Conservation (phyloP, 148 eudicot species). For the Vaccinium myrtillus region DNA sequence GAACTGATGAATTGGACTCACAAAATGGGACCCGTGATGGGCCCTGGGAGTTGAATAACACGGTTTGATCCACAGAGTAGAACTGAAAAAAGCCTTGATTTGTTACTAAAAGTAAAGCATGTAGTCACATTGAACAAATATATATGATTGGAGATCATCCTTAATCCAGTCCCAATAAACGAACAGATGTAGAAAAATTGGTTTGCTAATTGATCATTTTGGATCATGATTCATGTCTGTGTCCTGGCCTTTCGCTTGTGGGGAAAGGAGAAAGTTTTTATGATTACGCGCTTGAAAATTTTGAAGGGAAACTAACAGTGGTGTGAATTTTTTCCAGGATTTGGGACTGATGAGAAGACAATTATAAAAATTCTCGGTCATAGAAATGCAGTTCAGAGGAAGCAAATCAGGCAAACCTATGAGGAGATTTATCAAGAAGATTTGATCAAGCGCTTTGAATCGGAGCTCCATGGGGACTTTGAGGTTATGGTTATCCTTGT, state of each 20-base stretch:
- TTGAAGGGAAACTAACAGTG: neutral
- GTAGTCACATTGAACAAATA: neutral
- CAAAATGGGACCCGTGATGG: neutral
- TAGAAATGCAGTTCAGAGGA: constrained; percentile 58
- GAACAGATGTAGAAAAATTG: neutral
- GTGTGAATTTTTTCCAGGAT: constrained; percentile 34
- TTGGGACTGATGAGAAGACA: constrained; percentile 75
- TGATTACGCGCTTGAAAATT: neutral
- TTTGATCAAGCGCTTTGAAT: constrained; percentile 53
- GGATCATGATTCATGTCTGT: neutral
- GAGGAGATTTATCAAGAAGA: constrained; percentile 51
- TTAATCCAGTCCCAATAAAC: neutral
- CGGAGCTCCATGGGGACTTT: constrained; percentile 62
- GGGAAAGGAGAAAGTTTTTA: neutral
- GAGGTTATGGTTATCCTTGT: constrained; percentile 37
- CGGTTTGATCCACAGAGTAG: neutral
- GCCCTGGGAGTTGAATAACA: neutral
- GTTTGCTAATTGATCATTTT: neutral
- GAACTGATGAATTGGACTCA: neutral
- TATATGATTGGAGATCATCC: neutral
- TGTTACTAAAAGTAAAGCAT: neutral
- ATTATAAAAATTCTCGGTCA: constrained; percentile 55
- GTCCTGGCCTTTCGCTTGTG: neutral
- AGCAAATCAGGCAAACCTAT: constrained; percentile 56
- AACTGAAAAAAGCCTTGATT: neutral